Base-by-base conservation (phyloP, 1,139 yeast species). In the Lodderomyces elongisporus region DNA sequence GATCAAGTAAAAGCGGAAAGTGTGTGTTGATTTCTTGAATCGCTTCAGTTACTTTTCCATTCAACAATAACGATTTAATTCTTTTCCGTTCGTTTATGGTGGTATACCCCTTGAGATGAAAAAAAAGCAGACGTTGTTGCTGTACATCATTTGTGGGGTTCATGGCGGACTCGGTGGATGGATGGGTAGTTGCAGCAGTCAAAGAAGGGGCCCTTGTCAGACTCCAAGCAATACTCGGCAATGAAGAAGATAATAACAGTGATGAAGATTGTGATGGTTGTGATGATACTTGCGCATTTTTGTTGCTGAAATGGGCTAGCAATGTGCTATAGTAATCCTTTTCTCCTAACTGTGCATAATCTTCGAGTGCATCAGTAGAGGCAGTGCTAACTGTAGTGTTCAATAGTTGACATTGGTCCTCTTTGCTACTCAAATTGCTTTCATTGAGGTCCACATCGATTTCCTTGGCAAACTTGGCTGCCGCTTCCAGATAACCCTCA, bases 401-500 rank as follows among this genome's bases (percentile, higher is more conserved):
- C n/a, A n/a, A n/a, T n/a, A n/a, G n/a, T n/a, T n/a, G n/a, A n/a
- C n/a, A n/a, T 25, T 35, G 35, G 14, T 41, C 22, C 7, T 18
- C 22, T 24, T 24, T 24, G 14, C 26, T 24, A 7, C 10, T 10
- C 22, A 8, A 7, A 10, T 9, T 12, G 17, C 38, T 10, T 46
- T 34, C n/a, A 28, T 36, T 7, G 37, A 59, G 38, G 21, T 49
- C 52, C 5, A 56, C 46, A 20, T 51, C 47, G 9, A 58, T 56
- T 41, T 77, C 82, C 28, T 55, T 54, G 4, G 79, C 66, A 50
- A 77, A 73, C 29, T 65, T 60, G 3, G 56, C 32, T 1, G 77
- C 77, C 0, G 82, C 77, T 13, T 67, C 62, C 35, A 70, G 68
- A 46, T 74, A 73, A 0, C 82, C 82, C 47, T 77, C 82, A 39